Evolutionary conservation across 2,329 filamentous ascomycete genomes (phyloP).

Genomic region (Sodiomyces alkalinus): DNA sequence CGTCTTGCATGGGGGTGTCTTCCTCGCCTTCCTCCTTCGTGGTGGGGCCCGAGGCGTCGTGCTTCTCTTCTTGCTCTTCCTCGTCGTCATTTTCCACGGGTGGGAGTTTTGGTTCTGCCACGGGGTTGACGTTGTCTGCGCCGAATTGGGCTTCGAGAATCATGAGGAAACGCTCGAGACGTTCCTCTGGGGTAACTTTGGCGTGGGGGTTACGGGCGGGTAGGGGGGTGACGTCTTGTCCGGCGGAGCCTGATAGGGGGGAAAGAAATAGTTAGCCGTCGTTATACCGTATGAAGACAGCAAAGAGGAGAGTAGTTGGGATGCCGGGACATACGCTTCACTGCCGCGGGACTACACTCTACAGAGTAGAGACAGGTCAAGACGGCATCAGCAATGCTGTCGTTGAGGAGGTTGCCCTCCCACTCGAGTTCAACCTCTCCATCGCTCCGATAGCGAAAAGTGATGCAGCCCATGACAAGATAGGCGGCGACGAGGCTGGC

Average conservation of each 20-base stretch:
- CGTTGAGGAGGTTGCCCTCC: conserved; percentile 96
- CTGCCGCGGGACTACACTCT: conserved; percentile 86
- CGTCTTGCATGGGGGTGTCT: too few species aligned
- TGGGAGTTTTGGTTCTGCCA: conserved; percentile 47
- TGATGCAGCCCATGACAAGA: conserved; percentile 79
- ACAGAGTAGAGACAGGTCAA: conserved; percentile 85
- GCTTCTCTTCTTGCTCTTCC: conserved; percentile 12
- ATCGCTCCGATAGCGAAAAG: conserved; percentile 59
- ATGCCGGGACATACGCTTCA: conserved; percentile 63
- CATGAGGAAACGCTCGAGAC: conserved; percentile 75
- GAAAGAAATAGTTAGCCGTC: conserved; percentile 13
- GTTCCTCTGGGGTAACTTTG: conserved; percentile 55
- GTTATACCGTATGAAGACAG: conserved; percentile 11
- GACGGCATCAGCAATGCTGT: conserved; percentile 93
- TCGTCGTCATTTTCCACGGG: conserved; percentile 17
- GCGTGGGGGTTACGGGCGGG: conserved; percentile 53
- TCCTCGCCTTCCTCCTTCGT: conserved; percentile 13
- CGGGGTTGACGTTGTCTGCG: conserved; percentile 62
- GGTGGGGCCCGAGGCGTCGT: conserved; percentile 19
- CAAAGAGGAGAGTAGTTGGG: conserved; percentile 3
- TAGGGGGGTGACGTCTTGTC: conserved; percentile 21
- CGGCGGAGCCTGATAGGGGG: conserved; percentile 36
- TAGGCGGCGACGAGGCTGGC: conserved; percentile 39
- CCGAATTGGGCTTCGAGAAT: conserved; percentile 97
- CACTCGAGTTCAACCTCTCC: conserved; percentile 85